Percentiles rank a stretch among this genome's conserved stretches.
These are phyloP conservation scores for Pythium sukuiense DNA, from an alignment of 352 stramenopile genomes.

Conservation along the genomic window DNA sequence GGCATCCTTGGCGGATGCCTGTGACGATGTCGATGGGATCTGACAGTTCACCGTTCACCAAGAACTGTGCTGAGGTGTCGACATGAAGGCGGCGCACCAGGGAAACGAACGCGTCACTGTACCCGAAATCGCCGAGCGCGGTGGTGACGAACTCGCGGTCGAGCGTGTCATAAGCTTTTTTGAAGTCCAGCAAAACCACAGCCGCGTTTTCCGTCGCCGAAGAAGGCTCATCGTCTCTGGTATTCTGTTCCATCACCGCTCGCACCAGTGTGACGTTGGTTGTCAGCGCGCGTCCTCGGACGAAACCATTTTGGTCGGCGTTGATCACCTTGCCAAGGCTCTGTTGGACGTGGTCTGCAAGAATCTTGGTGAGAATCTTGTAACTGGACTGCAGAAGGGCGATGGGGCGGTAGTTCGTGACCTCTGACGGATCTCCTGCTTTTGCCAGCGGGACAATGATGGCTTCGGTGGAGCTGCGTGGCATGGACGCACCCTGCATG, in stretches of 20 bases:
- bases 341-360: conserved; percentile 9
- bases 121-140: conserved; percentile 1
- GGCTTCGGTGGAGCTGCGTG: conserved; percentile 1
- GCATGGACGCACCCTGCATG: no score
- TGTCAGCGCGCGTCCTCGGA: conserved; percentile 3
- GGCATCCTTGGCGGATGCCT: conserved; percentile 21
- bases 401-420: conserved; percentile 30
- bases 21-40: not conserved
- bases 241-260: conserved; percentile 8
- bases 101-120: not conserved
- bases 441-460: conserved; percentile 29
- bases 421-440: conserved; percentile 15
- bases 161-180: conserved; percentile 20
- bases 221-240: not conserved
- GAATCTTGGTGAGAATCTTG: conserved; percentile 29
- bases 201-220: not conserved
- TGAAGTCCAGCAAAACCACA: conserved; percentile 15
- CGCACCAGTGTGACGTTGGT: conserved; percentile 15
- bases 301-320: conserved; percentile 30
- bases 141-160: conserved; percentile 2
- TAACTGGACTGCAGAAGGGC: conserved; percentile 28
- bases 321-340: conserved; percentile 13
- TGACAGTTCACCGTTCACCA: conserved; percentile 17
- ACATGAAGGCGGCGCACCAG: not conserved
- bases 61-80: conserved; percentile 4